Conservation (phyloP, 2,329 filamentous ascomycete species). For the Botryotinia narcissicola region DNA sequence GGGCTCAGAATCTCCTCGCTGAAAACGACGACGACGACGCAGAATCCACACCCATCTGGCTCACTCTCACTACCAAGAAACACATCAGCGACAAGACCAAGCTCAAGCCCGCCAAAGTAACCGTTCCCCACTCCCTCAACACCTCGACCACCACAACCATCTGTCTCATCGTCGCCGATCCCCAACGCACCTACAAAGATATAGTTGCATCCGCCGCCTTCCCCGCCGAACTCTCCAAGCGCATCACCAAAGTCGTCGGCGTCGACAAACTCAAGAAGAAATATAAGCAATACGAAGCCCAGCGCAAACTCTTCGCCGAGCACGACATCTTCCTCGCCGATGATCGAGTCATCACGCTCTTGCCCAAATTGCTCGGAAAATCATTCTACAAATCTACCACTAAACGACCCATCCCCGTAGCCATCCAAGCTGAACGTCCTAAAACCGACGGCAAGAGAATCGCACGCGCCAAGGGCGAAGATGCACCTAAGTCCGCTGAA, state of each 20-base stretch:
- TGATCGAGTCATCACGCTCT: slow-evolving; percentile 71
- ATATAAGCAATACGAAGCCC: slow-evolving; percentile 84
- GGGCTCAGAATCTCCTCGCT: slow-evolving; percentile 53
- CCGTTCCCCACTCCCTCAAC: slow-evolving; percentile 73
- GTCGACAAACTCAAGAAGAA: slow-evolving; percentile 82
- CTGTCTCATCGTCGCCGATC: slow-evolving; percentile 81
- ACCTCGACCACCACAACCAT: slow-evolving; percentile 64
- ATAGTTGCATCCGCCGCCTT: slow-evolving; percentile 72
- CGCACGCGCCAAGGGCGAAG: slow-evolving; percentile 52
- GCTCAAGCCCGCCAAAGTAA: slow-evolving; percentile 81
- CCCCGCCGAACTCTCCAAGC: slow-evolving; percentile 62
- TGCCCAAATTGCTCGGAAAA: slow-evolving; percentile 82
- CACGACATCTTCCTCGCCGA: slow-evolving; percentile 95
- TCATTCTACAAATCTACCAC: slow-evolving; percentile 80
- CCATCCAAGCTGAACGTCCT: slow-evolving; percentile 60
- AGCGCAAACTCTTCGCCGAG: slow-evolving; percentile 77
- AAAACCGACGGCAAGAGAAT: slow-evolving; percentile 59
- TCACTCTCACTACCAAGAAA: slow-evolving; percentile 63
- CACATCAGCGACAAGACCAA: slow-evolving; percentile 69
- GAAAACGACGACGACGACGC: slow-evolving; percentile 45
- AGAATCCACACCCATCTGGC: slow-evolving; percentile 54
- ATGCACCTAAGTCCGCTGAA: slow-evolving; percentile 46
- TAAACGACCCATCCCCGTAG: slow-evolving; percentile 85
- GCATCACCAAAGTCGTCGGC: slow-evolving; percentile 76
- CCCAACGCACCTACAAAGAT: slow-evolving; percentile 87